Evolutionary conservation across 345 rosid genomes (phyloP).

Genomic region (Populus simonii): DNA sequence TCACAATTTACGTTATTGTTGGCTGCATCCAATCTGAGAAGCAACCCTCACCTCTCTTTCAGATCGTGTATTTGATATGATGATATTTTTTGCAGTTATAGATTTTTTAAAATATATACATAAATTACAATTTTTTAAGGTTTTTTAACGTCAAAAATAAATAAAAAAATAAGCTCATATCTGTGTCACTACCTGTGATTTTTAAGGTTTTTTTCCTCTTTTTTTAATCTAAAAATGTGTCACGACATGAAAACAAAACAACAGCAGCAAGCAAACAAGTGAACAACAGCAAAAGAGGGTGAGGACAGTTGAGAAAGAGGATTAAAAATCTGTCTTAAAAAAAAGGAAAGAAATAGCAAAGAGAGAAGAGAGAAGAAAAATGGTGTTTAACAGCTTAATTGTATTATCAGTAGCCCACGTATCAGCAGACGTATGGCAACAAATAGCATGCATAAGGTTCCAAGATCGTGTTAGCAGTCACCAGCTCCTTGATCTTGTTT

Average conservation of each 20-base stretch:
- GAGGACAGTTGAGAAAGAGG: not conserved
- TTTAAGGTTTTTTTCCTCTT: not conserved
- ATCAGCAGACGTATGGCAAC: constrained; percentile 50
- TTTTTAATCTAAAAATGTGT: not conserved
- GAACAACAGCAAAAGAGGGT: not conserved
- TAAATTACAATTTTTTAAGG: too few species aligned
- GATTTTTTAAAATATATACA: too few species aligned
- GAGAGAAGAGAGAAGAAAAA: constrained; percentile 7
- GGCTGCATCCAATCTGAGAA: too few species aligned
- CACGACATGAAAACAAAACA: not conserved
- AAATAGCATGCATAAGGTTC: constrained; percentile 36
- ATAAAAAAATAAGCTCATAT: not conserved
- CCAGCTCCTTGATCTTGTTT: constrained; percentile 60
- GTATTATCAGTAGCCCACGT: constrained; percentile 43
- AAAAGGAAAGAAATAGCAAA: not conserved
- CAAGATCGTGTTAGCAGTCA: constrained; percentile 41
- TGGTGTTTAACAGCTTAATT: constrained; percentile 56
- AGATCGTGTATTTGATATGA: too few species aligned
- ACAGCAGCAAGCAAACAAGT: not conserved
- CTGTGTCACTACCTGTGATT: not conserved
- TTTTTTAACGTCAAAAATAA: too few species aligned
- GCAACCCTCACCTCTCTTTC: too few species aligned
- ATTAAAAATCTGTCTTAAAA: not conserved
- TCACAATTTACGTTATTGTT: too few species aligned
- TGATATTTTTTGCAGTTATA: too few species aligned